These are phyloP conservation scores for Brettanomyces bruxellensis DNA, from an alignment of 805 yeast species.

Conservation along the genomic window DNA sequence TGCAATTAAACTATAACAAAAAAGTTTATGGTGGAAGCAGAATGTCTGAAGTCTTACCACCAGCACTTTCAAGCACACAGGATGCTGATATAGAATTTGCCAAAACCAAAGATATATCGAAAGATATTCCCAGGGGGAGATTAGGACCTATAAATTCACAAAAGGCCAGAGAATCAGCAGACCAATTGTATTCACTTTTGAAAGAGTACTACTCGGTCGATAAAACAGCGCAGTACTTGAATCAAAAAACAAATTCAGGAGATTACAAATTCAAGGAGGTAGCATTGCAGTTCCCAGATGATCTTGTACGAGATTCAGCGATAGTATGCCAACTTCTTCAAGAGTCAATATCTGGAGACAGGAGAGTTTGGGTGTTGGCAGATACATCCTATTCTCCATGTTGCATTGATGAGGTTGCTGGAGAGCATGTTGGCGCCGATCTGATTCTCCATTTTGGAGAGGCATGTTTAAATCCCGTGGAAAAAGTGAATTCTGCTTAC, in stretches of 20 bases:
- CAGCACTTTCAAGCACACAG: conserved; percentile 67
- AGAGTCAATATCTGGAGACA: conserved; percentile 21
- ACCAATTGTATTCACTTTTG: conserved; percentile 27
- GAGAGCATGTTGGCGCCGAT: conserved; percentile 83
- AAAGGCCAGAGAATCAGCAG: conserved; percentile 14
- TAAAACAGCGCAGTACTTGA: conserved; percentile 14
- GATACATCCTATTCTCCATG: conserved; percentile 95
- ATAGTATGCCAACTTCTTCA: conserved; percentile 52
- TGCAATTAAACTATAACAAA: too few relatives aligned
- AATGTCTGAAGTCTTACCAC: conserved; percentile 35
- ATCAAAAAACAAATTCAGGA: conserved; percentile 18
- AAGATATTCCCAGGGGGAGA: conserved; percentile 13
- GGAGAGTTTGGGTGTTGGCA: conserved; percentile 71
- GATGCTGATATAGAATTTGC: conserved; percentile 51
- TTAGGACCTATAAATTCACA: conserved; percentile 22
- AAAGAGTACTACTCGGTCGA: conserved; percentile 45
- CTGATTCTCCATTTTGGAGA: conserved; percentile 89
- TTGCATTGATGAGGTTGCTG: conserved; percentile 95
- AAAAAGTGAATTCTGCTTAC: conserved; percentile 64
- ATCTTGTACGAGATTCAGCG: conserved; percentile 68
- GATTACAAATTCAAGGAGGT: conserved; percentile 35
- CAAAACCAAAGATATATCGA: conserved; percentile 17
- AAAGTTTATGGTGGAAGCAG: too few relatives aligned
- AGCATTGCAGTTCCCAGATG: conserved; percentile 89
- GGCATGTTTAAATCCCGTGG: conserved; percentile 80